phyloP scores from a whole-genome alignment of 805 yeast genomes.

The Ogataea glucozyma region DNA sequence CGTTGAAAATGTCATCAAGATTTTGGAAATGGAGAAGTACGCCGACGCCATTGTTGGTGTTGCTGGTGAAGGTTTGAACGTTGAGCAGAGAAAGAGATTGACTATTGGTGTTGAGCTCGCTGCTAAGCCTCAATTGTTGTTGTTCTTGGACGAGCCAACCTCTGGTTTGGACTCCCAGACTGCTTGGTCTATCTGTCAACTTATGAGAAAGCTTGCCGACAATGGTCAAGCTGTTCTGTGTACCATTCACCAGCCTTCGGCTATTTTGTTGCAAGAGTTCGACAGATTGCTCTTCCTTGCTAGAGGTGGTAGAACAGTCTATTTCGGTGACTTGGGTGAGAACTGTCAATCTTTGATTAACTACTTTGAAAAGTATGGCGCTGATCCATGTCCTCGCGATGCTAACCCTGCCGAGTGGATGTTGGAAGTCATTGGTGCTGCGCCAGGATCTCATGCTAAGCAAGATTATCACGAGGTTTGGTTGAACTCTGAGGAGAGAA shows the following conservation, averaged over 20 bases:
- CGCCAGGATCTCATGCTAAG: conserved; percentile 73
- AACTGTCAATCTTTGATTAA: conserved; percentile 55
- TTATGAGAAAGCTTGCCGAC: conserved; percentile 52
- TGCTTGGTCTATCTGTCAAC: conserved; percentile 59
- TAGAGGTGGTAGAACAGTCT: conserved; percentile 71
- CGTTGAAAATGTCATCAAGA: conserved; percentile 50
- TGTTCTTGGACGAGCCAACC: conserved; percentile 62
- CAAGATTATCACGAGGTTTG: conserved; percentile 79
- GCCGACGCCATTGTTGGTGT: conserved; percentile 57
- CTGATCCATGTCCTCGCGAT: conserved; percentile 62
- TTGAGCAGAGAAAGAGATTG: conserved; percentile 55
- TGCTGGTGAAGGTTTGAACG: conserved; percentile 53
- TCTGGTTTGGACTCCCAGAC: conserved; percentile 62
- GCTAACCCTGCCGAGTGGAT: conserved; percentile 93
- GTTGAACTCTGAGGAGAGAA: conserved; percentile 65
- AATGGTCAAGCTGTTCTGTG: conserved; percentile 58
- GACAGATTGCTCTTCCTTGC: conserved; percentile 73
- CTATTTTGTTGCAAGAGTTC: conserved; percentile 72
- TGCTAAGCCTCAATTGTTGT: conserved; percentile 52
- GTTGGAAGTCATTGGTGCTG: conserved; percentile 83
- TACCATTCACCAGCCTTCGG: conserved; percentile 87
- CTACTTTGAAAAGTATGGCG: conserved; percentile 67
- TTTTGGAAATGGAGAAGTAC: conserved; percentile 52
- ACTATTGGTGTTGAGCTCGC: conserved; percentile 60
- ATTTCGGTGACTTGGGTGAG: conserved; percentile 72